Evolutionary conservation across 495 filamentous ascomycete species (phyloP), one percentile per base, ranked within the genome.

Genomic region (Neurospora sp.): DNA sequence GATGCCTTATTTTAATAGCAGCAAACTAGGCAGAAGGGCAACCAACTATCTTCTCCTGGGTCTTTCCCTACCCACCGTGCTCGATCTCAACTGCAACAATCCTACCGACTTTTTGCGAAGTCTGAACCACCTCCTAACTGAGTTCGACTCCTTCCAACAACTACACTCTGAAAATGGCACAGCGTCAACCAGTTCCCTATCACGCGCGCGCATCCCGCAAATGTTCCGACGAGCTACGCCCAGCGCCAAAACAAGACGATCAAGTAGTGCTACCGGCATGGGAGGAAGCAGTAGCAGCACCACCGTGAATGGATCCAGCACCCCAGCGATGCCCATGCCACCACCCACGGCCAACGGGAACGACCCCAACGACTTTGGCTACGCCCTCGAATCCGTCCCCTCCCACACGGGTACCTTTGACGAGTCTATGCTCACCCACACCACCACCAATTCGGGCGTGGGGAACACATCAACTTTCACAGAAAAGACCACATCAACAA

Each of bases 31-130:
- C 73, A 90, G 94, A 59, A 91, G 88, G 71, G 94, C 96, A 42
- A 94, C 94, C 71, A 96, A 97, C 78, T 98, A 94, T 79, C 89
- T 99, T 71, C 87, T 97, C 20, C 91, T 99, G 9, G 96, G 96
- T 53, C 87, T 97, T 73, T 98, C 95, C 1, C 87, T 99, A 4
- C 95, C 96, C 3, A 88, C 90, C 6, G 90, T 98, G 40, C 88
- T 96, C 70, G 96, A 99, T 77, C 88, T 97, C 71, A 94, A 94
- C 79, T 87, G 89, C 40, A 86, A 89, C 61, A 91, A 88, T 8
- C 85, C 94, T 0, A 82, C 88, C 73, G 96, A 99, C 74, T 98
- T 96, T 79, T 88, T 99, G 12, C 90, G 91, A 76, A 90, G 93
- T 18, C 88, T 98, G 37, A 94, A 97, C 78, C 89, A 91, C 37